phyloP scores from a whole-genome alignment of 2,329 filamentous ascomycete species.

The Lizonia empirigonia region DNA sequence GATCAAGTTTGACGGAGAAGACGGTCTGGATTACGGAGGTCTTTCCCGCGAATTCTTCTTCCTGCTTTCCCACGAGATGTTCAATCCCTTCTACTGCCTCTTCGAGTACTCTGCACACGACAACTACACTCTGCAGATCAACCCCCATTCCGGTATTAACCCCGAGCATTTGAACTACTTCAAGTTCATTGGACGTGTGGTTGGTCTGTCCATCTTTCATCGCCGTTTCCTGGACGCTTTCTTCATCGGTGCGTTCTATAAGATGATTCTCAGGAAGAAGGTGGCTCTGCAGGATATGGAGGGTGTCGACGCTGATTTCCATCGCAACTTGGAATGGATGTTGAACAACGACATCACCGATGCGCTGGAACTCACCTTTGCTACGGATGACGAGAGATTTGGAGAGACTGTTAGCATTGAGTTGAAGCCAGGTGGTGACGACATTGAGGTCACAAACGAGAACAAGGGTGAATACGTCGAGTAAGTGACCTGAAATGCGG shows the following conservation, averaged over 20 bases:
- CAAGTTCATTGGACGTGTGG: constrained; percentile 98
- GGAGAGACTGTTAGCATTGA: constrained; percentile 94
- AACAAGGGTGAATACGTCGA: constrained; percentile 99
- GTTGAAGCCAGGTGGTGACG: constrained; percentile 83
- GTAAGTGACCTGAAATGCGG: constrained; percentile 53
- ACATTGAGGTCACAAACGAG: constrained; percentile 96
- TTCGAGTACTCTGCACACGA: constrained; percentile 99
- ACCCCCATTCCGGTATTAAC: constrained; percentile 98
- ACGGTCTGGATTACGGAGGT: constrained; percentile 96
- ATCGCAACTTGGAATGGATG: constrained; percentile 95
- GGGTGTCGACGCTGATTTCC: constrained; percentile 97
- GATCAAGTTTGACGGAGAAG: constrained; percentile 99
- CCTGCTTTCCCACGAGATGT: constrained; percentile 98
- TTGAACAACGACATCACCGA: constrained; percentile 97
- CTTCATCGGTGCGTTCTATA: constrained; percentile 98
- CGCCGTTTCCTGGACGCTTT: constrained; percentile 96
- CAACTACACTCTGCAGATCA: constrained; percentile 99
- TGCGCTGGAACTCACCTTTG: constrained; percentile 93
- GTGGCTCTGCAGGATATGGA: constrained; percentile 96
- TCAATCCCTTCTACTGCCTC: constrained; percentile 99
- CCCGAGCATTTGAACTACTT: constrained; percentile 99
- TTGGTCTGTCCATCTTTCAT: constrained; percentile 97
- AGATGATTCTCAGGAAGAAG: constrained; percentile 96
- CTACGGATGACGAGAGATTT: constrained; percentile 95
- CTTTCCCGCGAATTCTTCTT: constrained; percentile 98